Evolutionary conservation across 257 asterid genomes (phyloP).

Genomic region (Gynochthodes officinalis): DNA sequence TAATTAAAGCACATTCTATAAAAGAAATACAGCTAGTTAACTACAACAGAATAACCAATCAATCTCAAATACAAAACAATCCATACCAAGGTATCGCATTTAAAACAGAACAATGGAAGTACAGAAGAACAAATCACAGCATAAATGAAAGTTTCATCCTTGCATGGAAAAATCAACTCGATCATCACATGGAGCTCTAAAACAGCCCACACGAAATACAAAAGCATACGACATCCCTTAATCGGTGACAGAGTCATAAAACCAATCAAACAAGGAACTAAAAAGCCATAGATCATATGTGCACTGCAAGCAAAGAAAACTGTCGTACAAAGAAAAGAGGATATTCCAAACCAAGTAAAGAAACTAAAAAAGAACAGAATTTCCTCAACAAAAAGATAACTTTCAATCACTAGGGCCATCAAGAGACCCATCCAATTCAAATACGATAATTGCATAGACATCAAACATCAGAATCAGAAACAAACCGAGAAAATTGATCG

Average conservation of each 20-base stretch:
- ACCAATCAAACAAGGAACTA: constrained; percentile 24
- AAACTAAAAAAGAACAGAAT: constrained; percentile 18
- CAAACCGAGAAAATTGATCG: constrained; percentile 29
- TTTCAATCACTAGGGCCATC: constrained; percentile 22
- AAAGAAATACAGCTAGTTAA: constrained; percentile 4
- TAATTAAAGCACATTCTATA: constrained; percentile 19
- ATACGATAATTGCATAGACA: background rate
- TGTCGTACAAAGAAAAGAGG: constrained; percentile 49
- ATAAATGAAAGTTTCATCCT: background rate
- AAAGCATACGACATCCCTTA: constrained; percentile 9
- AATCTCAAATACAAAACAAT: background rate
- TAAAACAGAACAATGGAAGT: background rate
- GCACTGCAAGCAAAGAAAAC: constrained; percentile 35
- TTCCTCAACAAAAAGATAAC: constrained; percentile 23
- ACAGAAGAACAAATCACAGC: background rate
- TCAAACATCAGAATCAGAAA: constrained; percentile 8
- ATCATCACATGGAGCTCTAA: constrained; percentile 6
- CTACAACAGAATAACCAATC: background rate
- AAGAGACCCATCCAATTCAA: constrained; percentile 13
- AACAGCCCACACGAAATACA: background rate
- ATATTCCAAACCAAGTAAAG: constrained; percentile 46
- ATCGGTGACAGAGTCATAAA: background rate
- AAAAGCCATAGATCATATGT: constrained; percentile 23
- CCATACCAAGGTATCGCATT: background rate
- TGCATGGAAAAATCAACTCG: background rate